Evolutionary conservation across 306 rosid genomes (phyloP).

Genomic region (Leucaena leucocephala): DNA sequence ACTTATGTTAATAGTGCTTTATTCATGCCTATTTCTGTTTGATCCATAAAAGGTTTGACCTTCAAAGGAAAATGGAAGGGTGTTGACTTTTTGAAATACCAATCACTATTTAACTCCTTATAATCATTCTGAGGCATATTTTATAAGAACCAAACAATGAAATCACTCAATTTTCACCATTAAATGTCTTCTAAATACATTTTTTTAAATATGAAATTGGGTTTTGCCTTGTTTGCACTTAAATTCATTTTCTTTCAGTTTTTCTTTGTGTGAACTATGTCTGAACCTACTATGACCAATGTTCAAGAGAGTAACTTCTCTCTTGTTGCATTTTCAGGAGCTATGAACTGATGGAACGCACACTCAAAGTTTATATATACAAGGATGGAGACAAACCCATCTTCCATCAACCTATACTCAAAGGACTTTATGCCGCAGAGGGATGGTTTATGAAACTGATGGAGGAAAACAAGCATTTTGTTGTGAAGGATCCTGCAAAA

Average conservation of each 20-base stretch:
- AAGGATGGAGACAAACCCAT: slow-evolving; percentile 85
- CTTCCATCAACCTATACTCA: slow-evolving; percentile 84
- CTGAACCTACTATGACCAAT: slow-evolving; percentile 18
- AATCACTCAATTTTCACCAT: not conserved
- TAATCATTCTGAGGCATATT: not conserved
- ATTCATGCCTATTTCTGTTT: slow-evolving; percentile 21
- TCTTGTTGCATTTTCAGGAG: slow-evolving; percentile 62
- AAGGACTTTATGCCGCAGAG: slow-evolving; percentile 89
- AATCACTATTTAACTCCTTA: slow-evolving; percentile 1
- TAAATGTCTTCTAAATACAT: slow-evolving; percentile 7
- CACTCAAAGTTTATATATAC: slow-evolving; percentile 82
- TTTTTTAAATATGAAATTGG: not conserved
- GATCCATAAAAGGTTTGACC: slow-evolving; percentile 19
- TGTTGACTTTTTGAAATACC: slow-evolving; percentile 13
- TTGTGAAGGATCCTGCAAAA: slow-evolving; percentile 75
- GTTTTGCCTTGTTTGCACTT: slow-evolving; percentile 13
- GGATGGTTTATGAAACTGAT: slow-evolving; percentile 98
- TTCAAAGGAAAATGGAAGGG: not conserved
- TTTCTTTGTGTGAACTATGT: slow-evolving; percentile 21
- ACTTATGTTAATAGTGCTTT: slow-evolving; percentile 8
- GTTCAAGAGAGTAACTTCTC: slow-evolving; percentile 5
- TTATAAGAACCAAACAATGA: not conserved
- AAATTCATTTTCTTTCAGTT: slow-evolving; percentile 12
- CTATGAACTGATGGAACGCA: slow-evolving; percentile 88
- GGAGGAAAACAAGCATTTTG: slow-evolving; percentile 72